These are phyloP conservation scores for Juglanconis oblonga DNA, from an alignment of 2,329 filamentous ascomycete species.

Conservation along the genomic window DNA sequence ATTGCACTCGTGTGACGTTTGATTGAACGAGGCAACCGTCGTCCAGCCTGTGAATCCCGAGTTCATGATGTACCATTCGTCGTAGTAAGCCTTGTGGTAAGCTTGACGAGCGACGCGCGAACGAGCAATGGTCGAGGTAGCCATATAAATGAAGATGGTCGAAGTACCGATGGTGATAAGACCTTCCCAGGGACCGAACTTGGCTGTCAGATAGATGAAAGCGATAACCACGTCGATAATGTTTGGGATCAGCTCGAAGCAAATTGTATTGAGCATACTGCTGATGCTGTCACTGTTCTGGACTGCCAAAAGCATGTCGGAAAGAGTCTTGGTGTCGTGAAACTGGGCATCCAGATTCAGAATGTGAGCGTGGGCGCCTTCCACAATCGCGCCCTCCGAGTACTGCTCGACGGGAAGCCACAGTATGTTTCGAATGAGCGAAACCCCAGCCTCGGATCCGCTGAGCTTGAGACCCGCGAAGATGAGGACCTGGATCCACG, in stretches of 20 bases:
- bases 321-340: conserved; percentile 58
- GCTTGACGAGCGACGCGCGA: conserved; percentile 48
- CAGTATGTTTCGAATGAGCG: conserved; percentile 51
- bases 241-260: conserved; percentile 58
- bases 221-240: conserved; percentile 59
- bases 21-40: conserved; percentile 59
- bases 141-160: conserved; percentile 53
- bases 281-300: conserved; percentile 52
- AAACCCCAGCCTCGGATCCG: conserved; percentile 53
- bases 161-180: conserved; percentile 60
- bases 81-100: conserved; percentile 50
- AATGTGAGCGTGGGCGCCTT: conserved; percentile 57
- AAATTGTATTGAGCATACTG: conserved; percentile 54
- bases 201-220: conserved; percentile 56
- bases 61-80: conserved; percentile 54
- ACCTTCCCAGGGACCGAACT: conserved; percentile 59
- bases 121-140: conserved; percentile 48
- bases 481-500: conserved; percentile 51
- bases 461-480: conserved; percentile 51
- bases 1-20: conserved; percentile 53
- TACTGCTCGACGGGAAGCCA: conserved; percentile 59
- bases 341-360: conserved; percentile 61
- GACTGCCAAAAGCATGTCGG: conserved; percentile 57
- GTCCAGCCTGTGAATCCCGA: conserved; percentile 58
- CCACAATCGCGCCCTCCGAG: conserved; percentile 50